Percentiles rank a stretch among this genome's conserved stretches.
These are phyloP conservation scores for Digitaria exilis DNA, from an alignment of 202 grass and related monocot genomes.

Conservation along the genomic window DNA sequence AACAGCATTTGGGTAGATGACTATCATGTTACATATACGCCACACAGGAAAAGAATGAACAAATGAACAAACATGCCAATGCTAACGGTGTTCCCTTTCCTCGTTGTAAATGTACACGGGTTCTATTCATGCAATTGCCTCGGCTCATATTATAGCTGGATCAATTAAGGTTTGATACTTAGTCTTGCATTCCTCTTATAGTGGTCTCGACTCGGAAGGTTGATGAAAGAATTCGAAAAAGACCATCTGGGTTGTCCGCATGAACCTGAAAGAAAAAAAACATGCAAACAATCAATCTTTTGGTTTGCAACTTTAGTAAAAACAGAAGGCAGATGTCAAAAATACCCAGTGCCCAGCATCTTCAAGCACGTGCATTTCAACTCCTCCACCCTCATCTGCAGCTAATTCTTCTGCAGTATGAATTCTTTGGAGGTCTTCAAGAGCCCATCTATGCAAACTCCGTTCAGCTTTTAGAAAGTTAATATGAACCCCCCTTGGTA, in stretches of 20 bases:
- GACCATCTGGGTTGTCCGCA: constrained; percentile 88
- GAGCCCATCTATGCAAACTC: constrained; percentile 98
- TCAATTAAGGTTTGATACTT: constrained; percentile 19
- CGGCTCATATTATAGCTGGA: neutral
- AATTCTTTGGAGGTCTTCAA: constrained; percentile 94
- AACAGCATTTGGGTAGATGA: too few relatives aligned
- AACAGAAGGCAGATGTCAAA: neutral
- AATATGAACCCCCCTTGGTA: constrained; percentile 83
- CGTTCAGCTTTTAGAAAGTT: constrained; percentile 97
- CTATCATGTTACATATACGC: constrained; percentile 30
- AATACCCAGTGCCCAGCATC: constrained; percentile 99
- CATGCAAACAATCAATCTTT: neutral
- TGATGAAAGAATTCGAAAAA: constrained; percentile 90
- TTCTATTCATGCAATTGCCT: constrained; percentile 18
- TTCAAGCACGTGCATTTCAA: constrained; percentile 96
- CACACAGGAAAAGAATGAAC: constrained; percentile 25
- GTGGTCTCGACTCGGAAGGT: constrained; percentile 77
- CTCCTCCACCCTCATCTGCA: constrained; percentile 86
- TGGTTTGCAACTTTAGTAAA: neutral
- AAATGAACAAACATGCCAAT: constrained; percentile 38
- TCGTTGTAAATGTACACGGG: constrained; percentile 27
- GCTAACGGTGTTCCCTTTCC: neutral
- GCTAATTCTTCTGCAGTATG: constrained; percentile 81
- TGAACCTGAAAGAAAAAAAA: constrained; percentile 83
- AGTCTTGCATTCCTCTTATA: constrained; percentile 65